Conservation (phyloP, 2,329 filamentous ascomycete genomes). For the Xylariaceae sp. region DNA sequence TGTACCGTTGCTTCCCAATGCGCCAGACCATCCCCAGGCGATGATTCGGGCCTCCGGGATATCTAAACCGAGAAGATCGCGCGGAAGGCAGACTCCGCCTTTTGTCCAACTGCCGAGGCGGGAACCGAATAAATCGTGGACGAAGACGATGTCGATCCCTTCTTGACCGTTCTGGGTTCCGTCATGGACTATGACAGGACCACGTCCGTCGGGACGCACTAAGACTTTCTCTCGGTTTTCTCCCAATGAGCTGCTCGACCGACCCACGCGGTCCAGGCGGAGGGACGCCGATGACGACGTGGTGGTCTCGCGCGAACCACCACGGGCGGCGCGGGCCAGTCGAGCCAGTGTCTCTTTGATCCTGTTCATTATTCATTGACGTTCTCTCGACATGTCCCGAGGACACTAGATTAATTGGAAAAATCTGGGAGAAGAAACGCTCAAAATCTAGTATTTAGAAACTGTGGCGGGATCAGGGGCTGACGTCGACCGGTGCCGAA, state of each 20-base stretch:
- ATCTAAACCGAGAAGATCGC: constrained; percentile 35
- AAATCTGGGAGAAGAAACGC: neutral
- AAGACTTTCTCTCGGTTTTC: constrained; percentile 32
- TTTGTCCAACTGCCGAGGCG: constrained; percentile 33
- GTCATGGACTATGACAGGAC: constrained; percentile 32
- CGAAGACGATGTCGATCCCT: constrained; percentile 36
- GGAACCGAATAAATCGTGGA: constrained; percentile 35
- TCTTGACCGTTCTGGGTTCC: constrained; percentile 28
- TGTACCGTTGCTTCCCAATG: constrained; percentile 25
- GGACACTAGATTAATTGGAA: neutral
- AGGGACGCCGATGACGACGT: constrained; percentile 22
- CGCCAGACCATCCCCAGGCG: constrained; percentile 34
- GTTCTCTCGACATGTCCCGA: constrained; percentile 16
- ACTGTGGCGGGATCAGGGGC: neutral
- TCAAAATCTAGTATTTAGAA: constrained; percentile 18
- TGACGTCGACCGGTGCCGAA: constrained; percentile 19
- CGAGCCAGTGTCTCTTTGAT: constrained; percentile 37
- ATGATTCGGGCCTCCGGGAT: constrained; percentile 32
- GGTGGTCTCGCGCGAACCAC: constrained; percentile 31
- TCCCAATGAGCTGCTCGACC: constrained; percentile 34
- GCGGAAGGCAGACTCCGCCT: constrained; percentile 35
- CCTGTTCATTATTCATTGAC: constrained; percentile 35
- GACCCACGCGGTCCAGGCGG: constrained; percentile 33
- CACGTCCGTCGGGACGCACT: constrained; percentile 31
- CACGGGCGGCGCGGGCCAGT: constrained; percentile 33